Evolutionary conservation across 2,329 filamentous ascomycete genomes (phyloP), one percentile per base, ranked within the genome.

Genomic region (Phialophora chinensis): DNA sequence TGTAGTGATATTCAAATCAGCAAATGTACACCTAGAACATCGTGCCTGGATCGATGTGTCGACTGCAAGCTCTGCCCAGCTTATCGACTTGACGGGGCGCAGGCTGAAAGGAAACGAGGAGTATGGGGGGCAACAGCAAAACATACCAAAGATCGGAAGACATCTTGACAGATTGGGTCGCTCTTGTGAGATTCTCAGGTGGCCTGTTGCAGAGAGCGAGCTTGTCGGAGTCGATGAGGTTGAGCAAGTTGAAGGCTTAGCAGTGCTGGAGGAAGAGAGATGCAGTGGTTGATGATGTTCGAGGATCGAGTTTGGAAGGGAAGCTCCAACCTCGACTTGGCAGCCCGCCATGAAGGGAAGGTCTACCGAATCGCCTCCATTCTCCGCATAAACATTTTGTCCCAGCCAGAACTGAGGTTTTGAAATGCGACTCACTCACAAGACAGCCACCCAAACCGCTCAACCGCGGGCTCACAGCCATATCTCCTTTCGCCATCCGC

Each of bases 391-490:
- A 70, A 58, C 65, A 35, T 67, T 67, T 67, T 61, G 44, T 56
- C 38, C 14, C 38, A 44, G 38, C 42, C 31, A 33, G 20, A 50
- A 60, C 60, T n/a, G 4, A 42, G 61, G 53, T 63, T 60, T 61
- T 56, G 38, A 52, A 60, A 55, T 49, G 49, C 47, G 35, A 52
- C 33, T 31, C 57, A 50, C 33, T 49, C 57, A 59, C 44, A 94
- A 93, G 85, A 90, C 92, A 79, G 84, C 88, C 44, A 96, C 92
- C 77, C 96, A 96, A 85, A 91, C 92, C 1, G 2, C 86, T 97
- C 59, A 96, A 95, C 84, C 90, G 94, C 73, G 93, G 94, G 82
- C 93, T 94, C 69, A 88, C 92, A 71, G 94, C 98, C 78, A 95
- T 92, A 74, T 86, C 87, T 66, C 93, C 93, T 50, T 86, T 97